Evolutionary conservation across 108 stramenopile genomes (phyloP), one percentile per base, ranked within the genome.

Genomic region (Cyclotella cryptica): DNA sequence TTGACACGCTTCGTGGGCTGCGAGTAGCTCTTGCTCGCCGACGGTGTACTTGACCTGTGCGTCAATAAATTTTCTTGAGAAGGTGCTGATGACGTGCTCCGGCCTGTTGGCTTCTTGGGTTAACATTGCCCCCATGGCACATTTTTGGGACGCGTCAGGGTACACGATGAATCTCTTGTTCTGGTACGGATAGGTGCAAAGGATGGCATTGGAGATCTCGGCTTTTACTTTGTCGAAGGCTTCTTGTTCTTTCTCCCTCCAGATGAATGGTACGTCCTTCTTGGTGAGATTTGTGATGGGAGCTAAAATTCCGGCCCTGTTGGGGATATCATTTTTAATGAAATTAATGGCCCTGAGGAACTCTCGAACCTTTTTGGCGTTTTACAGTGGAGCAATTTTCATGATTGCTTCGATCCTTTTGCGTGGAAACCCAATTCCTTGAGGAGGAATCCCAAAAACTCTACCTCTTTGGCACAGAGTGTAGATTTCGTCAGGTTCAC

Each of bases 41-140:
- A 73, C 74, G 17, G 85, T 79, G 57, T 84, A 86, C n/a, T 77
- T 75, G 3, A 65, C 18, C 65, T 88, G 81, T 7, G 87, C 73
- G 0, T 53, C 57, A 40, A 55, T 83, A 42, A 84, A 72, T 26
- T 84, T 84, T 1, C 69, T 19, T 7, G 47, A 60, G 27, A 72
- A 83, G 46, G 63, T 72, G 52, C 64, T 65, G 14, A 81, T 40
- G 8, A 73, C 51, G 24, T 53, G 39, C 12, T 77, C 79, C 0
- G 3, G 1, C 6, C 35, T 30, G 12, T 62, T 17, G 39, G 5
- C 29, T 12, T 83, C 70, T 58, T 88, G 87, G 0, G 19, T 18
- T 13, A 86, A 81, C 4, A 84, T 65, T 45, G 66, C 85, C 21
- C 83, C 88, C 24, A 84, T 72, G 35, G 84, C 79, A 29, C 65